Percentiles rank a stretch among this genome's conserved stretches.
phyloP scores from a whole-genome alignment of 116 monocot species.

The Posidonia oceanica region DNA sequence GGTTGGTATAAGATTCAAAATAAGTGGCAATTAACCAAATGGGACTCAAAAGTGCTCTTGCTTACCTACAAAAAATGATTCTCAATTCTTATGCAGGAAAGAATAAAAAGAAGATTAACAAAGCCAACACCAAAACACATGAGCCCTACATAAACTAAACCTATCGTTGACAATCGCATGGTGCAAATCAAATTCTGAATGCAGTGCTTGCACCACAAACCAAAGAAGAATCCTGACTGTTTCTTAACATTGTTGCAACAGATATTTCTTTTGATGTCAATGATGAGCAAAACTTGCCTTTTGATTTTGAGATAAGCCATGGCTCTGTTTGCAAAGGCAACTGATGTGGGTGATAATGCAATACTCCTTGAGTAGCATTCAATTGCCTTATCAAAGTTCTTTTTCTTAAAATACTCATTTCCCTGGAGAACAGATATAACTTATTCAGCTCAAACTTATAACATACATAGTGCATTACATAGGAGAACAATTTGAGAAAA shows the following conservation, averaged over 20 bases:
- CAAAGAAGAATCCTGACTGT: background rate
- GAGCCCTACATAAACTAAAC: background rate
- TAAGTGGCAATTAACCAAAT: background rate
- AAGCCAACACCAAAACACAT: background rate
- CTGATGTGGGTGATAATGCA: conserved; percentile 64
- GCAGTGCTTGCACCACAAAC: background rate
- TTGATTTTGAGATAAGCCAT: conserved; percentile 92
- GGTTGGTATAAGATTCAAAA: background rate
- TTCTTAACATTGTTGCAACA: too few species aligned
- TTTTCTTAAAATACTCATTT: conserved; percentile 91
- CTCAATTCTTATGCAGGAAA: background rate
- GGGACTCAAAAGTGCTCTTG: background rate
- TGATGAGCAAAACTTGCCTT: conserved; percentile 29
- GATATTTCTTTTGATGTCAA: too few species aligned
- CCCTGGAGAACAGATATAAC: conserved; percentile 34
- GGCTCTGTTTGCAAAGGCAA: conserved; percentile 97
- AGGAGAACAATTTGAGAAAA: background rate
- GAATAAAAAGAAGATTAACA: background rate
- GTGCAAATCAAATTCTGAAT: background rate
- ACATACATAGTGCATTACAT: background rate
- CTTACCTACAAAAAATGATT: background rate
- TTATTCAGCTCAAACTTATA: background rate
- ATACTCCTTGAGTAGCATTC: conserved; percentile 96
- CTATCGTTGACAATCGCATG: background rate
- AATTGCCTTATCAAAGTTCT: conserved; percentile 72